Conservation (phyloP, 2,329 filamentous ascomycete species). For the Hypoxylon sp. region DNA sequence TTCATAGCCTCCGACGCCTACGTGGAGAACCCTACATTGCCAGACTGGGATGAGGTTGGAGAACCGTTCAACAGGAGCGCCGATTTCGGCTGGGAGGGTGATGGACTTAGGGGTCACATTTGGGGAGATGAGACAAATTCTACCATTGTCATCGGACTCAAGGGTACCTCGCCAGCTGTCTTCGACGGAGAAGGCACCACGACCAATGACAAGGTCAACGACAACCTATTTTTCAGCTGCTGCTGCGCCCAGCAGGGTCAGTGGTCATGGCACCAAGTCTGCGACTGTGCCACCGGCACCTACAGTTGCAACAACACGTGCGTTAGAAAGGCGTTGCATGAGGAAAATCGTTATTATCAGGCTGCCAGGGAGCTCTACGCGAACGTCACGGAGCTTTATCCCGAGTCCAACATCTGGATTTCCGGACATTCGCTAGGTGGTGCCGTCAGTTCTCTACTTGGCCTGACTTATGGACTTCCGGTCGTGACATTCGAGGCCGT, state of each 20-base stretch:
- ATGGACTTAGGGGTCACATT: constrained; percentile 90
- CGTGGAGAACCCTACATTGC: constrained; percentile 72
- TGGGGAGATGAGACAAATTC: constrained; percentile 86
- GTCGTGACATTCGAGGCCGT: constrained; percentile 94
- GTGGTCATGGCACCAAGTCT: constrained; percentile 89
- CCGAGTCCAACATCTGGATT: constrained; percentile 84
- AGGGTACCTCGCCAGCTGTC: constrained; percentile 88
- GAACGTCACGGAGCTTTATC: constrained; percentile 90
- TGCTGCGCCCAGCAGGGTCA: constrained; percentile 95
- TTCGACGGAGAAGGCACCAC: constrained; percentile 98
- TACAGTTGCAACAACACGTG: constrained; percentile 95
- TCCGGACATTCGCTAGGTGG: constrained; percentile 93
- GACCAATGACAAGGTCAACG: constrained; percentile 96
- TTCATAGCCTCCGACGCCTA: constrained; percentile 92
- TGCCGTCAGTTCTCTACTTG: constrained; percentile 85
- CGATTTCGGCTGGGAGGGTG: constrained; percentile 91
- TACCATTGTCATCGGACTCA: constrained; percentile 90
- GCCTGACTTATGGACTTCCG: constrained; percentile 88
- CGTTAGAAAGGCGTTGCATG: constrained; percentile 74
- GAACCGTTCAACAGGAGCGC: constrained; percentile 82
- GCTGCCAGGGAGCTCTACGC: constrained; percentile 89
- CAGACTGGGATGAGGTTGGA: constrained; percentile 85
- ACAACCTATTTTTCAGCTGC: constrained; percentile 97
- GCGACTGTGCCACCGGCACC: constrained; percentile 86
- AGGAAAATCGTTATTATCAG: constrained; percentile 91